Conservation (phyloP, 129 eudicot species). For the Oenanthe sinensis region DNA sequence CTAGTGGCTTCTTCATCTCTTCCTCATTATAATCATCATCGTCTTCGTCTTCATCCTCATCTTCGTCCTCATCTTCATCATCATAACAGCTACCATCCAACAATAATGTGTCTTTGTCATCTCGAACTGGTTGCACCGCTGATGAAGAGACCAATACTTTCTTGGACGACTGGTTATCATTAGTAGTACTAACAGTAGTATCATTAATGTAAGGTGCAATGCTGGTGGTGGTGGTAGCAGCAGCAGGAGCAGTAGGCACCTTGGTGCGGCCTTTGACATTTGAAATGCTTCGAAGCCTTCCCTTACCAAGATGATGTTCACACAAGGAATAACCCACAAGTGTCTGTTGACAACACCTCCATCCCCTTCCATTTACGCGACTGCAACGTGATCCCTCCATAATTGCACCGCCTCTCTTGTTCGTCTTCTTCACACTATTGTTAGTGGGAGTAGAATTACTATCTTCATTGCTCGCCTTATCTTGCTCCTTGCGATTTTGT, state of each 20-base stretch:
- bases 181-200: not conserved
- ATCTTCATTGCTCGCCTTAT: not conserved
- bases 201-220: not conserved
- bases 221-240: no score
- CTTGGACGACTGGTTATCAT: not conserved
- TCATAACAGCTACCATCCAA: constrained; percentile 2
- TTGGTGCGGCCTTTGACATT: constrained; percentile 21
- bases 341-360: constrained; percentile 86
- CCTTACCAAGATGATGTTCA: constrained; percentile 89
- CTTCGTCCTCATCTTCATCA: not conserved
- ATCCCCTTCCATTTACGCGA: constrained; percentile 86
- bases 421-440: constrained; percentile 26
- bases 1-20: constrained; percentile 20
- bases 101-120: not conserved
- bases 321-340: constrained; percentile 81
- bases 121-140: constrained; percentile 5
- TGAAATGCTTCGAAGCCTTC: constrained; percentile 61
- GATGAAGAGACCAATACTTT: not conserved
- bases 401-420: constrained; percentile 50
- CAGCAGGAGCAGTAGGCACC: not conserved
- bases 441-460: not conserved
- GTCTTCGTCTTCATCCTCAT: constrained; percentile 14
- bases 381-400: constrained; percentile 95
- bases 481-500: constrained; percentile 8
- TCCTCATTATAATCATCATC: constrained; percentile 8